Evolutionary conservation across 192 early-diverging fungal genomes (phyloP).

Genomic region (Cetraspora pellucida): DNA sequence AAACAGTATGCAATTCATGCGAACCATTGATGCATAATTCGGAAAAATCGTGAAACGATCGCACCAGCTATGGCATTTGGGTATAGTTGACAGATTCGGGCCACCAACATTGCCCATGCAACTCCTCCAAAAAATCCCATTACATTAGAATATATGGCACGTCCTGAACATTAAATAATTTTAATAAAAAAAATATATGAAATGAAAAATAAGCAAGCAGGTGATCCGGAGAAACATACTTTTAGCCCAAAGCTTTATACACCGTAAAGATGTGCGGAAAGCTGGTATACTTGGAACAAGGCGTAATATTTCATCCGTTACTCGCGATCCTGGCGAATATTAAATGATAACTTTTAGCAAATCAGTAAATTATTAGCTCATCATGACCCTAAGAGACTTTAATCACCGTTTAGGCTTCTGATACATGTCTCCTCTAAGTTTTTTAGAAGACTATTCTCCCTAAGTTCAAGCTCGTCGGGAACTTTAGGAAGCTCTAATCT

Average conservation of each 20-base stretch:
- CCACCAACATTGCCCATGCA: constrained; percentile 97
- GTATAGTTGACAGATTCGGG: constrained; percentile 93
- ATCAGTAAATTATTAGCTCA: background rate
- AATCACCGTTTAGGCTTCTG: constrained; percentile 83
- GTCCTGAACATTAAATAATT: constrained; percentile 35
- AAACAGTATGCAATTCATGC: background rate
- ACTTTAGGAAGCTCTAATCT: constrained; percentile 72
- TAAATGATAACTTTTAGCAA: background rate
- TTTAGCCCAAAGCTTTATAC: constrained; percentile 98
- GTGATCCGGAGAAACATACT: constrained; percentile 32
- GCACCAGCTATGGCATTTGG: constrained; percentile 89
- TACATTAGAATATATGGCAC: constrained; percentile 94
- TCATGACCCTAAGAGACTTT: background rate
- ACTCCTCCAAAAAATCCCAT: constrained; percentile 99
- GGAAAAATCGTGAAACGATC: constrained; percentile 89
- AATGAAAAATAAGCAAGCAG: background rate
- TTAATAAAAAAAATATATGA: background rate
- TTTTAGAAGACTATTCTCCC: constrained; percentile 82
- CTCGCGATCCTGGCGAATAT: constrained; percentile 73
- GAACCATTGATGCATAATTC: constrained; percentile 81
- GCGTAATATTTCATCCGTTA: constrained; percentile 94
- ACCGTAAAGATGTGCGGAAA: constrained; percentile 89
- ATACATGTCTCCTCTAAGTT: constrained; percentile 87
- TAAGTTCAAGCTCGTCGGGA: constrained; percentile 82
- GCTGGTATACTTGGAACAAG: constrained; percentile 91